Base-by-base conservation (phyloP, 345 rosid species). In the Populus simonii region DNA sequence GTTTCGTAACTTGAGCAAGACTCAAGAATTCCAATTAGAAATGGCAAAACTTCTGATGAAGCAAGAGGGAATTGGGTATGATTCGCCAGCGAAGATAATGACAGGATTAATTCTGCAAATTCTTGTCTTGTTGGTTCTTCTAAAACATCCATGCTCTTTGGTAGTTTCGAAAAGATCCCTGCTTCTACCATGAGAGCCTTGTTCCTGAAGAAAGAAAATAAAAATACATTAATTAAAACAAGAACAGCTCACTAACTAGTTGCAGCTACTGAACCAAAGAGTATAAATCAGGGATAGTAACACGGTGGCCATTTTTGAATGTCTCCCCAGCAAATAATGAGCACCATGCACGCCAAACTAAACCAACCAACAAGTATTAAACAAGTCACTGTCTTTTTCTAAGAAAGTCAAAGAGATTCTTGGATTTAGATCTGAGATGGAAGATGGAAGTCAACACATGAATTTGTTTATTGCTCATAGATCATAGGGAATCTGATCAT, bases 111-210 rank as follows among this genome's bases (percentile, higher is more conserved):
- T 76, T 90, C 90, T 8, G 87, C 83, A 78, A 92, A 88, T 27
- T 83, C 91, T 2, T 77, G 88, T 71, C 83, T 84, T 72, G 89
- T 89, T 83, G 80, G 75, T 75, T 92, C 91, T 57, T 90, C 93
- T 20, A 83, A 74, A 71, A 2, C 71, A 38, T 87, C 85, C 1
- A 80, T 72, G 63, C 83, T 74, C 55, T 84, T 87, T 0, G 98
- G 96, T 59, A 93, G 82, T 71, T 88, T 96, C 82, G 92, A 82
- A 55, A 91, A 80, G 47, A 96, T 87, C 77, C 94, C 94, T 59
- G 97, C 92, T 83, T 89, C 94, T 68, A 88, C 88, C 89, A 91
- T 92, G 12, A 93, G 81, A 0, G 88, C 89, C 88, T 92, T 96
- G 94, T 81, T 92, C 90, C 99, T 96, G 89, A 84, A 85, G 74